Conservation (phyloP, 768 basidiomycete genomes). For the Calocera viscosa region DNA sequence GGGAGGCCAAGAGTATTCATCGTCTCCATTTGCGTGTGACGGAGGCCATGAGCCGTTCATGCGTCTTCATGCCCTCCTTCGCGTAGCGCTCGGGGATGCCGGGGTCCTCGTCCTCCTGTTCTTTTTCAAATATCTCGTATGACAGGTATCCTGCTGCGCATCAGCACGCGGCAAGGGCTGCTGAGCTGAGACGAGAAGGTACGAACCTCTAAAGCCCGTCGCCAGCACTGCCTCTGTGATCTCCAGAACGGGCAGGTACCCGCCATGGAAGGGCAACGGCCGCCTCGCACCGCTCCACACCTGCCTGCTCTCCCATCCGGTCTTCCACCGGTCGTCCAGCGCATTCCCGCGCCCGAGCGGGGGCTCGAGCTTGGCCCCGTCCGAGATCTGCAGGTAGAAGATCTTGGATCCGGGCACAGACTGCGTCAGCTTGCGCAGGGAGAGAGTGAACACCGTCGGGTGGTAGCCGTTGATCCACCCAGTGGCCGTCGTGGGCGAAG, state of each 20-base stretch:
- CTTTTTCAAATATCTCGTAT: not conserved
- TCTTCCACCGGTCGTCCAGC: not conserved
- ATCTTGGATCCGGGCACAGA: conserved; percentile 21
- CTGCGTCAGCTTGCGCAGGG: conserved; percentile 19
- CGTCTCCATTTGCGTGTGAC: not conserved
- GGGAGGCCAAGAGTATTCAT: not conserved
- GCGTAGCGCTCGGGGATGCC: not conserved
- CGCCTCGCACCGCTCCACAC: not conserved
- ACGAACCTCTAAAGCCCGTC: not conserved
- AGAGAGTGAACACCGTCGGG: conserved; percentile 15
- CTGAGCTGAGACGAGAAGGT: not conserved
- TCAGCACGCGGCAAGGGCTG: not conserved
- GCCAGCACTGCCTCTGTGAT: not conserved
- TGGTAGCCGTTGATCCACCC: conserved; percentile 10
- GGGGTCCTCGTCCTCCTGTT: not conserved
- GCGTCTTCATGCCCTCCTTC: not conserved
- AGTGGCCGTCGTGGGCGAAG: conserved; percentile 18
- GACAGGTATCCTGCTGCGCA: not conserved
- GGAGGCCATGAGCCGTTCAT: not conserved
- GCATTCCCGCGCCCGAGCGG: not conserved
- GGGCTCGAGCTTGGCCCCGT: conserved; percentile 18
- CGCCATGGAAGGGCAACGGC: not conserved
- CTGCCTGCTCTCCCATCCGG: not conserved
- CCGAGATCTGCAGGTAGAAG: conserved; percentile 28
- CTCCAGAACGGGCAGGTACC: not conserved